These are phyloP conservation scores for Malus hybrid DNA, from an alignment of 331 rosid genomes.

Conservation along the genomic window DNA sequence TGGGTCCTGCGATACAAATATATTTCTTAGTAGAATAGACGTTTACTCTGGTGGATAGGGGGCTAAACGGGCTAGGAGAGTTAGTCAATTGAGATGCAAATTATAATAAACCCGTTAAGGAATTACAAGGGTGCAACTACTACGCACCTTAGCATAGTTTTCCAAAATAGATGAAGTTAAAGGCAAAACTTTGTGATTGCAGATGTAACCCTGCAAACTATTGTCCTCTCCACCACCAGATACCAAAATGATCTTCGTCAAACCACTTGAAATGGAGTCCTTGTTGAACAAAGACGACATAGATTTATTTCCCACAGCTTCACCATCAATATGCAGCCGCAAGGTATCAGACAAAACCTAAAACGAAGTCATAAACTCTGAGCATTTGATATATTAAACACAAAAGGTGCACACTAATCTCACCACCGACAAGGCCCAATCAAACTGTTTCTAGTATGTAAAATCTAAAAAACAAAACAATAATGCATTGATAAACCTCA, in stretches of 20 bases:
- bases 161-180: constrained; percentile 40
- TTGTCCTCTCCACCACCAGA: constrained; percentile 43
- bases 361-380: constrained; percentile 15
- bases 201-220: constrained; percentile 52
- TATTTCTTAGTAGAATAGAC: neutral
- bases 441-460: neutral
- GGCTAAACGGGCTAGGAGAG: neutral
- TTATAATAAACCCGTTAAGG: neutral
- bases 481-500: neutral
- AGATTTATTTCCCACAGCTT: constrained; percentile 41
- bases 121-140: constrained; percentile 11
- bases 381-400: constrained; percentile 8
- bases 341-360: constrained; percentile 56
- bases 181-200: constrained; percentile 47
- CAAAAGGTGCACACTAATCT: neutral
- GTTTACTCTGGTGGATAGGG: constrained; percentile 8
- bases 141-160: constrained; percentile 46
- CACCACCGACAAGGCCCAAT: neutral
- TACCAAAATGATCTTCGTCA: constrained; percentile 43
- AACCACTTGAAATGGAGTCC: constrained; percentile 27
- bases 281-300: constrained; percentile 25
- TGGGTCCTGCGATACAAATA: constrained; percentile 53
- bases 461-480: neutral
- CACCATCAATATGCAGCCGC: constrained; percentile 69
- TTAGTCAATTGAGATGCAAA: neutral